Base-by-base conservation (phyloP, 768 basidiomycete genomes). In the Jaapia argillacea region DNA sequence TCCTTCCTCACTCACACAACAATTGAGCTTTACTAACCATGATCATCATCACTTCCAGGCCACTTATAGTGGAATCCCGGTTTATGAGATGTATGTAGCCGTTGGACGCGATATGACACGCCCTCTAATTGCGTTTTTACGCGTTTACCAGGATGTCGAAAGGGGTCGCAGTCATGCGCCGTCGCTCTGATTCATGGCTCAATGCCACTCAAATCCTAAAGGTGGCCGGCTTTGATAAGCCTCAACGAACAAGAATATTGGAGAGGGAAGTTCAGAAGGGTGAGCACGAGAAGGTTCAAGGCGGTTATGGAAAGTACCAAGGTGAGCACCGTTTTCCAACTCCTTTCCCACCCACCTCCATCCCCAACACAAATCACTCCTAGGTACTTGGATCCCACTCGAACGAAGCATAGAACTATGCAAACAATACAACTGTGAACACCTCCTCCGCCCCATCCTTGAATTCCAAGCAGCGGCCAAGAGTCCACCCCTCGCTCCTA, bases 121-220 rank as follows among this genome's bases (percentile, higher is more conserved):
- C 37, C 12, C 10, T 10, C 10, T 10, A 38, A 38, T 21, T 7
- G 39, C 48, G 49, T 55, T 51, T 55, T 64, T 65, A 62, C 71
- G 70, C 59, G 51, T 38, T 40, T 37, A 13, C 23, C 52, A 91
- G 88, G 86, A 88, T 91, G 82, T 86, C 81, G 68, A 89, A 90
- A 59, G 83, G 86, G 42, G 87, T 98, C 58, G 94, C 96, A 43
- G 91, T 98, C 48, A 99, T 99, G 96, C 80, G 94, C 39, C 77
- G 96, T 55, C 84, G 92, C 59, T 75, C 88, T 27, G 96, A 99
- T 66, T 86, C 85, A 33, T 99, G 96, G 88, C 74, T 99, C 45
- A 99, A 99, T 75, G 96, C 96, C 64, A 99, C 96, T 1, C 91
- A 94, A 60, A 96, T 99, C 50, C 78, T 99, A 57, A 99, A 99